These are phyloP conservation scores for Flaveria ramosissima DNA, from an alignment of 129 eudicot species.

Conservation along the genomic window DNA sequence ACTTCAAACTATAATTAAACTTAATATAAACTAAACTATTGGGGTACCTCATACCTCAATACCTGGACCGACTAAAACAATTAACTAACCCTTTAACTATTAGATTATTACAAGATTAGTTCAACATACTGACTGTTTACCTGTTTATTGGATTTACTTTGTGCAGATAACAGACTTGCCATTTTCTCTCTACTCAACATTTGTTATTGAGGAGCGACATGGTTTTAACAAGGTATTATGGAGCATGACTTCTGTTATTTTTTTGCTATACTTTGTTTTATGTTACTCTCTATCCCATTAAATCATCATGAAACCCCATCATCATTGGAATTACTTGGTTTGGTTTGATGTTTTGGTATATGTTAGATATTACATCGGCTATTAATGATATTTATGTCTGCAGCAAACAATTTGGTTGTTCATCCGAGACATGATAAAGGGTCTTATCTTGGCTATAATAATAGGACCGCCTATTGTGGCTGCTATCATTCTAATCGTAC, in stretches of 20 bases:
- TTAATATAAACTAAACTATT: no score
- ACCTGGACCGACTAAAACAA: no score
- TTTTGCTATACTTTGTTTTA: neutral
- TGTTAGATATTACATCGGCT: slow-evolving; percentile 8
- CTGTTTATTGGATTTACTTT: slow-evolving; percentile 7
- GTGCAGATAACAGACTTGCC: slow-evolving; percentile 95
- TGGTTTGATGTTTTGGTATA: neutral
- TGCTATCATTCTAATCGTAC: slow-evolving; percentile 85
- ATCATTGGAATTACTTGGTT: no score
- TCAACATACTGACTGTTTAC: neutral
- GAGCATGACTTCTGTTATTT: slow-evolving; percentile 7
- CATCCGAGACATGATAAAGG: slow-evolving; percentile 85
- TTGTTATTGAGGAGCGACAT: slow-evolving; percentile 95
- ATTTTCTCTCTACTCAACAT: slow-evolving; percentile 93
- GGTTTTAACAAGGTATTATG: slow-evolving; percentile 86
- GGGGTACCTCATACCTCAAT: no score
- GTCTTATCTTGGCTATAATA: slow-evolving; percentile 57
- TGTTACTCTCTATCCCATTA: no score
- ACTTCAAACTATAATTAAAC: no score
- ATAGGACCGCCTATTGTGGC: slow-evolving; percentile 95
- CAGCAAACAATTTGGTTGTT: slow-evolving; percentile 96
- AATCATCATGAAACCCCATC: no score
- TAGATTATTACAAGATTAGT: no score
- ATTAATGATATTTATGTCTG: slow-evolving; percentile 24
- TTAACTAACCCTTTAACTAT: no score